Evolutionary conservation across 768 basidiomycete genomes (phyloP), one percentile per base, ranked within the genome.

Genomic region (Pleurotus eryngii): DNA sequence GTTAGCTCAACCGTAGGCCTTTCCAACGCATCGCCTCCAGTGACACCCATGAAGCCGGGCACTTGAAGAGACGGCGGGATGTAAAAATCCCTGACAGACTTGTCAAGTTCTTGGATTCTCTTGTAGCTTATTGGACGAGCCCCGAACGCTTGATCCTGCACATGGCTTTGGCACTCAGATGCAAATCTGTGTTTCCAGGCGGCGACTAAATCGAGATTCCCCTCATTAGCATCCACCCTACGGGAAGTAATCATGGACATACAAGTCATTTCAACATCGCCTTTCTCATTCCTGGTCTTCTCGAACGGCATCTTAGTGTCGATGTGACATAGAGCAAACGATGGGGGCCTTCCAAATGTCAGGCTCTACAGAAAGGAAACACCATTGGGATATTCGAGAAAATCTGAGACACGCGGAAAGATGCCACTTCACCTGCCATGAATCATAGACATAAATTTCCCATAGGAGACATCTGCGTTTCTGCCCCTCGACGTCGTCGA

Each of bases 111-210:
- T 60, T 80, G 80, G 46, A 89, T 79, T 38, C 75, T 74, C 60
- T 80, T 81, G 68, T 89, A 89, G 56, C 73, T 80, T 0, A 85
- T 83, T 2, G 82, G 71, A 9, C 78, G 78, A 1, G 87, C 82
- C 35, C 86, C 83, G 56, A 89, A 89, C 1, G 82, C 85, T 63
- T 84, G 80, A 59, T 89, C 86, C 59, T 86, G 84, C 3, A 89
- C 82, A 12, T 82, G 68, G 56, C 79, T 82, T 51, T 86, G 72
- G 62, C 86, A 88, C 63, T 85, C 78, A 2, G 81, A 79, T 3
- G 79, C 70, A 60, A 85, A 88, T 17, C 80, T 75, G 64, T 88
- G 86, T 67, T 89, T 89, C 87, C 87, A 89, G 2, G 81, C 81
- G 48, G 75, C 73, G 62, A 84, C 86, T 88, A 60, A 12, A 50